A percentile compares a stretch with the other conserved stretches of the same genome.
phyloP scores from a whole-genome alignment of 192 early-diverging fungal genomes.

The Chytriomyces sp. region DNA sequence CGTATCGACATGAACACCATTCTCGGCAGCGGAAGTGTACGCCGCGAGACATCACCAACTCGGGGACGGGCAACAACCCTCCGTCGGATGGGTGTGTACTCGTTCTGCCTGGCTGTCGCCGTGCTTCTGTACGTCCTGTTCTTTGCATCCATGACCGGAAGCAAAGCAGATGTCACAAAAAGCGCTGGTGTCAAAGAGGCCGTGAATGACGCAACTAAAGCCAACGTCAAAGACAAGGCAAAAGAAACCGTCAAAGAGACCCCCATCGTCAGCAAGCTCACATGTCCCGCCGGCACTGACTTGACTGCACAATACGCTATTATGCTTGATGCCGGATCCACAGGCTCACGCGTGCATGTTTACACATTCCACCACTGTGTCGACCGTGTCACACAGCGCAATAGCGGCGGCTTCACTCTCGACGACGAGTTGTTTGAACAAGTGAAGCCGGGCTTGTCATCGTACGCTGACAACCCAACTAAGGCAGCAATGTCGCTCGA shows the following conservation, averaged over 20 bases:
- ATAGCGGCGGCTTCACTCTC: constrained; percentile 43
- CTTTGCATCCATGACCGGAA: background rate
- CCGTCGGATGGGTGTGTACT: background rate
- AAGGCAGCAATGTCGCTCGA: constrained; percentile 85
- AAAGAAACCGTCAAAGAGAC: too few relatives aligned
- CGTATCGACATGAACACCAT: background rate
- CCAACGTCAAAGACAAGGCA: too few relatives aligned
- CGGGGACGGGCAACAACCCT: background rate
- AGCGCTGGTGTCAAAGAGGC: background rate
- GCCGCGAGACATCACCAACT: background rate
- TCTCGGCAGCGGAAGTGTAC: background rate
- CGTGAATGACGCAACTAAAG: background rate
- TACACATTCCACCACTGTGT: constrained; percentile 97
- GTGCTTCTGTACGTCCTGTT: background rate
- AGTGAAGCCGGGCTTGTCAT: constrained; percentile 83
- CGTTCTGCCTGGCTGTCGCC: background rate
- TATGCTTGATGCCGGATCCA: constrained; percentile 96
- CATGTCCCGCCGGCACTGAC: constrained; percentile 5
- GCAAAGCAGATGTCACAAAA: background rate
- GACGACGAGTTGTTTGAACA: constrained; percentile 91
- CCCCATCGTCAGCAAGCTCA: too few relatives aligned
- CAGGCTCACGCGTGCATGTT: constrained; percentile 95
- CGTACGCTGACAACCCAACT: constrained; percentile 68
- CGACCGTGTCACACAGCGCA: constrained; percentile 16
- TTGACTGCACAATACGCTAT: constrained; percentile 76